phyloP scores from a whole-genome alignment of 768 basidiomycete genomes.

The Lentinula guzmanii region DNA sequence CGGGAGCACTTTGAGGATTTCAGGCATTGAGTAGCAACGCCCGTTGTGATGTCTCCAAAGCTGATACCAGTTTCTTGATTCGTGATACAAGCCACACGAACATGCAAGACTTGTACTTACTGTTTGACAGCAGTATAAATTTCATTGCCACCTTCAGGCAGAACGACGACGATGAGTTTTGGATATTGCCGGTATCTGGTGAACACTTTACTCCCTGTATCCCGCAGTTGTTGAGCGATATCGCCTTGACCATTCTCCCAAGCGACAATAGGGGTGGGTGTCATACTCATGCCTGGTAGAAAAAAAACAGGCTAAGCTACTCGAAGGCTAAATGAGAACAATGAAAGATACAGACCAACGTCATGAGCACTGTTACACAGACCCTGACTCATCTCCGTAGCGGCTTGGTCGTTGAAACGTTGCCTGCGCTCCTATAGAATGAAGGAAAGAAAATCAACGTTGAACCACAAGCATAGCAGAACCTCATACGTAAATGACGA shows the following conservation, averaged over 20 bases:
- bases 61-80: constrained; percentile 27
- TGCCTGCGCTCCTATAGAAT: constrained; percentile 21
- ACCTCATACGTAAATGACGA: background rate
- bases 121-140: constrained; percentile 76
- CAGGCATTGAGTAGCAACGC: constrained; percentile 77
- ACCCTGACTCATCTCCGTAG: constrained; percentile 51
- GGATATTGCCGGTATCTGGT: constrained; percentile 37
- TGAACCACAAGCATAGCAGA: background rate
- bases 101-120: constrained; percentile 33
- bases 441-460: background rate
- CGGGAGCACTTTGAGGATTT: constrained; percentile 59
- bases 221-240: constrained; percentile 47
- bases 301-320: background rate
- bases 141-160: constrained; percentile 72
- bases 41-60: constrained; percentile 68
- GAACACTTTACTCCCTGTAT: constrained; percentile 41
- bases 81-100: background rate
- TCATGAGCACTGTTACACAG: constrained; percentile 36
- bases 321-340: too few species aligned
- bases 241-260: constrained; percentile 53
- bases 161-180: constrained; percentile 55
- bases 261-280: constrained; percentile 36
- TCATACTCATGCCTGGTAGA: constrained; percentile 51
- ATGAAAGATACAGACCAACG: background rate
- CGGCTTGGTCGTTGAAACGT: constrained; percentile 47